Conservation (phyloP, 345 rosid genomes). For the Acer negundo region DNA sequence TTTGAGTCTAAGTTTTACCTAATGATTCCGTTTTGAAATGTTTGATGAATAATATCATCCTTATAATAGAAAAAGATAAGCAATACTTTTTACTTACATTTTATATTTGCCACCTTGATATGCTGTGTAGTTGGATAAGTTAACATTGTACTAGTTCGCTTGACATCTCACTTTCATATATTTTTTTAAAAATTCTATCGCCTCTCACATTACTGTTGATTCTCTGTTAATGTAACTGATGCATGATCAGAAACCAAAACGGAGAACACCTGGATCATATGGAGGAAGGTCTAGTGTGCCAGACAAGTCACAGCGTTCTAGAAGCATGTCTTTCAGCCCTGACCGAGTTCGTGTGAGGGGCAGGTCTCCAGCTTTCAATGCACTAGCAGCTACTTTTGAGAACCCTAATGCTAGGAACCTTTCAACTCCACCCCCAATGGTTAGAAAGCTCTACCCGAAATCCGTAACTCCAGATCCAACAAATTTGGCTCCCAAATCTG, state of each 20-base stretch:
- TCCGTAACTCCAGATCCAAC: slow-evolving; percentile 81
- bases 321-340: slow-evolving; percentile 96
- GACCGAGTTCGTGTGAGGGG: slow-evolving; percentile 98
- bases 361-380: slow-evolving; percentile 97
- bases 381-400: slow-evolving; percentile 95
- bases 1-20: too few relatives aligned
- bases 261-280: slow-evolving; percentile 75
- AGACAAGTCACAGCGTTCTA: slow-evolving; percentile 90
- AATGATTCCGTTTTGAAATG: too few relatives aligned
- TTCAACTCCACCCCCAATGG: slow-evolving; percentile 98
- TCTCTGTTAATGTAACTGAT: slow-evolving; percentile 9
- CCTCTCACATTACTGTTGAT: background rate
- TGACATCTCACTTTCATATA: background rate
- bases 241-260: slow-evolving; percentile 77
- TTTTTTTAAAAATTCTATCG: background rate
- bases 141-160: background rate
- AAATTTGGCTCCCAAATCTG: slow-evolving; percentile 57
- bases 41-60: too few relatives aligned
- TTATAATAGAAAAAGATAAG: too few relatives aligned
- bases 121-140: background rate
- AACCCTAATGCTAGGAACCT: slow-evolving; percentile 76
- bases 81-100: background rate
- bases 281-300: slow-evolving; percentile 90
- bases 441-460: slow-evolving; percentile 85
- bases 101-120: background rate